Evolutionary conservation across 1,284 basidiomycete genomes (phyloP).

Genomic region (Caloboletus firmus): DNA sequence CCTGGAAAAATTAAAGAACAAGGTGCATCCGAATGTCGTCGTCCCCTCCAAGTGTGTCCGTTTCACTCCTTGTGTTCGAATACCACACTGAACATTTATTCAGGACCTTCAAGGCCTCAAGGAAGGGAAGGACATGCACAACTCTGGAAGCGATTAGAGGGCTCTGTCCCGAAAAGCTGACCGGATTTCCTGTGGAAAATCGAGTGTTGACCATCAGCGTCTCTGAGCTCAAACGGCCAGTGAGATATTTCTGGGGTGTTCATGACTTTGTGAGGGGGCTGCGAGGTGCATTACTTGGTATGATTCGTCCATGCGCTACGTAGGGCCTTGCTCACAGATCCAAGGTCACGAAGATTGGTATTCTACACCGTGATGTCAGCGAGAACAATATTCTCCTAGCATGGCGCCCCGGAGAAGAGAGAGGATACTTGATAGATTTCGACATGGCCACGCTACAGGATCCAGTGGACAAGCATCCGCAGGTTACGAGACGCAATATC

Average conservation of each 20-base stretch:
- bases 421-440: too few relatives aligned
- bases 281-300: slow-evolving; percentile 7
- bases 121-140: background rate
- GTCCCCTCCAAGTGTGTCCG: background rate
- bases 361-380: too few relatives aligned
- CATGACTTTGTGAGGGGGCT: slow-evolving; percentile 13
- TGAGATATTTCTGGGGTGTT: slow-evolving; percentile 13
- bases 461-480: background rate
- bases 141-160: slow-evolving; percentile 7
- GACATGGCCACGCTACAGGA: too few relatives aligned
- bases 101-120: background rate
- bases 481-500: background rate
- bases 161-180: background rate
- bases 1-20: background rate
- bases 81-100: background rate
- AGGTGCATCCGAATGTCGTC: background rate
- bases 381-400: too few relatives aligned
- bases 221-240: slow-evolving; percentile 4
- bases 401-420: too few relatives aligned
- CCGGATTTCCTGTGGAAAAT: background rate
- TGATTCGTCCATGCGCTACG: too few relatives aligned
- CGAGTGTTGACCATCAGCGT: background rate
- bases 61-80: background rate
- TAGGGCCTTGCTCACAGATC: too few relatives aligned
- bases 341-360: too few relatives aligned